These are phyloP conservation scores for Aspergillus sp. DNA, from an alignment of 2,329 filamentous ascomycete species.

Conservation along the genomic window DNA sequence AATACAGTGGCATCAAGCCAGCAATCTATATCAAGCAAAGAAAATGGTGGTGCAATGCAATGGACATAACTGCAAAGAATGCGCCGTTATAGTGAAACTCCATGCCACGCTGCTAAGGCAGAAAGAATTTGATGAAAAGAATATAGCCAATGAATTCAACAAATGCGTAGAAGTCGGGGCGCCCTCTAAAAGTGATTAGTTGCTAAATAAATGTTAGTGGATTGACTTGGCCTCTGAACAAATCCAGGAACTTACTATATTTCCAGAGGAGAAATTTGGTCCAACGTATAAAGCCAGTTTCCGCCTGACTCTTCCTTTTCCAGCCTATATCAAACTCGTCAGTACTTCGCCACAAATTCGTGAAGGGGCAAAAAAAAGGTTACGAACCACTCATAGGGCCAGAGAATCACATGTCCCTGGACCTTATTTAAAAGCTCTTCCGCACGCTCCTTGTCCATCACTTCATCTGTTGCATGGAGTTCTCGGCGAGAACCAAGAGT, in stretches of 20 bases:
- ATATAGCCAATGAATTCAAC: no score
- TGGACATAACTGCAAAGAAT: no score
- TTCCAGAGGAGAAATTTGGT: slow-evolving; percentile 90
- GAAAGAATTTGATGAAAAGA: no score
- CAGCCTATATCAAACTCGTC: slow-evolving; percentile 48
- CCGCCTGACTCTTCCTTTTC: slow-evolving; percentile 84
- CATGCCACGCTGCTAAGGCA: no score
- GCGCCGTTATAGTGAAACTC: no score
- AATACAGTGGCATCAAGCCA: no score
- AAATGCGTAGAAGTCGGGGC: no score
- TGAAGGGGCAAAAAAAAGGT: not conserved
- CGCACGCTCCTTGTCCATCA: slow-evolving; percentile 69
- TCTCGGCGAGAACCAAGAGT: slow-evolving; percentile 44
- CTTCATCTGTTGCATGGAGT: slow-evolving; percentile 61
- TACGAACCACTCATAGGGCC: slow-evolving; percentile 82
- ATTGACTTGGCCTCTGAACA: not conserved
- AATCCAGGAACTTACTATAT: slow-evolving; percentile 61
- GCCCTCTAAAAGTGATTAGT: slow-evolving; percentile 13
- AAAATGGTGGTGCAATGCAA: no score
- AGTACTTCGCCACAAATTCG: slow-evolving; percentile 3
- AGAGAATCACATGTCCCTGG: slow-evolving; percentile 84
- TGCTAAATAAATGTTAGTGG: slow-evolving; percentile 15
- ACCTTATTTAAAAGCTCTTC: slow-evolving; percentile 76
- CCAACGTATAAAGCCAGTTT: slow-evolving; percentile 95
- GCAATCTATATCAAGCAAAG: no score